Conservation (phyloP, 2,329 filamentous ascomycete genomes). For the Septoria petroselini region DNA sequence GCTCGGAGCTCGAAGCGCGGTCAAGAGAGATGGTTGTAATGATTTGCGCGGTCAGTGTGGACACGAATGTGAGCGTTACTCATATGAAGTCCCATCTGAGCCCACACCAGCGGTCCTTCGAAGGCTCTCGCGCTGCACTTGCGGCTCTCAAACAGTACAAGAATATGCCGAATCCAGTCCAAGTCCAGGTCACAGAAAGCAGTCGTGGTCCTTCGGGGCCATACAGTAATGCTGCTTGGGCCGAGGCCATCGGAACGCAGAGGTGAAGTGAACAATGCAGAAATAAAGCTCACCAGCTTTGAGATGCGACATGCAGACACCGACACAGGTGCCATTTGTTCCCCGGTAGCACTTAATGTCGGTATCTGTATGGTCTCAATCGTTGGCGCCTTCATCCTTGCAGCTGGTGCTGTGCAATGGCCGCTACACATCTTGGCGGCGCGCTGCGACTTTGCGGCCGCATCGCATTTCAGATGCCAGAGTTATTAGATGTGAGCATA, state of each 20-base stretch:
- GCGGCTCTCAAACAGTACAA: constrained; percentile 15
- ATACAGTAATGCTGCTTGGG: constrained; percentile 7
- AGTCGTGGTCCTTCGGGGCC: constrained; percentile 10
- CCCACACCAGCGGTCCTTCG: constrained; percentile 5
- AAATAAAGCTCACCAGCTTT: too few species aligned
- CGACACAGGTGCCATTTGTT: too few species aligned
- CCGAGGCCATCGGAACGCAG: neutral
- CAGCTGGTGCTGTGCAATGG: too few species aligned
- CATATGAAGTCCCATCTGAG: constrained; percentile 19
- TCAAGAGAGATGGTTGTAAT: constrained; percentile 5
- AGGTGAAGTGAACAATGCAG: too few species aligned
- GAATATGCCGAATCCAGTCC: constrained; percentile 14
- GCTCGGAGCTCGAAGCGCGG: neutral
- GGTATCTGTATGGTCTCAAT: too few species aligned
- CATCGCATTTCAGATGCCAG: too few species aligned
- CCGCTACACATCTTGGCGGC: too few species aligned
- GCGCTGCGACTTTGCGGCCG: too few species aligned
- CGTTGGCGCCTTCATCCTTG: too few species aligned
- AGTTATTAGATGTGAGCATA: too few species aligned
- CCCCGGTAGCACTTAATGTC: too few species aligned
- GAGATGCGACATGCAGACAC: too few species aligned
- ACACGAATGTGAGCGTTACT: constrained; percentile 13
- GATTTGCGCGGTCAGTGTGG: neutral
- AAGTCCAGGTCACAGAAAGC: constrained; percentile 21
- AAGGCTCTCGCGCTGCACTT: constrained; percentile 8